phyloP scores from a whole-genome alignment of 805 yeast genomes.

The Candida mattraensis region DNA sequence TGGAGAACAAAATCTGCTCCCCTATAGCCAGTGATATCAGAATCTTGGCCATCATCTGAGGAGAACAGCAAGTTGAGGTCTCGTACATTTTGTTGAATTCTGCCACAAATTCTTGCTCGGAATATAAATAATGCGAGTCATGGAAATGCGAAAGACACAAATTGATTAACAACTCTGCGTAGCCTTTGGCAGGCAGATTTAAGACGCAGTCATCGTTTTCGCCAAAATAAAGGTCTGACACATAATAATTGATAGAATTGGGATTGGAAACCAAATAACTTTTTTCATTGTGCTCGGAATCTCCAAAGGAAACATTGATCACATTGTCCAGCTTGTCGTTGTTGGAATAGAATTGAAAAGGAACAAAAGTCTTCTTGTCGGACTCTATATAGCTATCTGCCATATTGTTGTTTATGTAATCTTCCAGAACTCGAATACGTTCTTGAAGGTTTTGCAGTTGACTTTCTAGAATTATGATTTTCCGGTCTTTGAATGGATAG shows the following conservation, averaged over 20 bases:
- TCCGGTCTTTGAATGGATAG: constrained; percentile 32
- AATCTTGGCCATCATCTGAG: constrained; percentile 17
- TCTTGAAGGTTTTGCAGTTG: constrained; percentile 27
- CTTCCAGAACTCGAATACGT: constrained; percentile 26
- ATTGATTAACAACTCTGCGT: constrained; percentile 17
- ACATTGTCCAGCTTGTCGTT: constrained; percentile 26
- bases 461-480: constrained; percentile 30
- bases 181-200: constrained; percentile 17
- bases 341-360: constrained; percentile 22
- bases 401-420: constrained; percentile 11
- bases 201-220: constrained; percentile 8
- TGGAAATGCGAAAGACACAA: constrained; percentile 21
- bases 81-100: constrained; percentile 24
- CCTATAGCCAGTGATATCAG: constrained; percentile 28
- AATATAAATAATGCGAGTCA: constrained; percentile 27
- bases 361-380: constrained; percentile 17
- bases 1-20: constrained; percentile 24
- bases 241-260: constrained; percentile 18
- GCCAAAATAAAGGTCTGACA: constrained; percentile 20
- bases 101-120: constrained; percentile 19
- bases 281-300: constrained; percentile 20
- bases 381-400: constrained; percentile 12
- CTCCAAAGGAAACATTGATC: constrained; percentile 30
- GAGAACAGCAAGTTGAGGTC: constrained; percentile 18
- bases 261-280: constrained; percentile 6